phyloP scores from a whole-genome alignment of 257 asterid genomes.

The Cynanchum wilfordii region DNA sequence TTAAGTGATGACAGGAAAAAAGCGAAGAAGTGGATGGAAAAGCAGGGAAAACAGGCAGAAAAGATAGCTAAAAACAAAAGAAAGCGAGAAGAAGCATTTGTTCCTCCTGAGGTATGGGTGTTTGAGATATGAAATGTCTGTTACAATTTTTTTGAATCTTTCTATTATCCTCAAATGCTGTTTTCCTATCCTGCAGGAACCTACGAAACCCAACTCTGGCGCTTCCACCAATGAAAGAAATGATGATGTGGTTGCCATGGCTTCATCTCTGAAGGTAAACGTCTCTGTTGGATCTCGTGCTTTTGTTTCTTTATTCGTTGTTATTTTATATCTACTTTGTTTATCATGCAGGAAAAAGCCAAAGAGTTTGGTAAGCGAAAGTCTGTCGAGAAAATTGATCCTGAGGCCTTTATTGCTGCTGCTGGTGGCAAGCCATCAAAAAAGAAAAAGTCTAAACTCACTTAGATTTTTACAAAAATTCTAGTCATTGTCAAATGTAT shows the following conservation, averaged over 20 bases:
- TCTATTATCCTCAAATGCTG: neutral
- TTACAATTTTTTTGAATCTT: neutral
- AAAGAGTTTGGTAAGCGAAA: constrained; percentile 56
- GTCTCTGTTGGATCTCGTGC: neutral
- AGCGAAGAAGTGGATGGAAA: constrained; percentile 84
- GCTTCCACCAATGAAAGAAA: constrained; percentile 23
- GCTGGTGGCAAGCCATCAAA: constrained; percentile 27
- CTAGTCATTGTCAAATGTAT: neutral
- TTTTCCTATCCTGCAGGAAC: constrained; percentile 47
- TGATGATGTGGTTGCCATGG: constrained; percentile 50
- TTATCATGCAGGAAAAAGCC: constrained; percentile 51
- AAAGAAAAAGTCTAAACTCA: constrained; percentile 46
- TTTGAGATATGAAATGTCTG: neutral
- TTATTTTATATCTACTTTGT: neutral
- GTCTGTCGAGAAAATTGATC: constrained; percentile 58
- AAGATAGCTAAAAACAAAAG: constrained; percentile 67
- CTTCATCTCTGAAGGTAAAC: constrained; percentile 67
- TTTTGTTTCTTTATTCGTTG: neutral
- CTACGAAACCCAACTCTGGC: constrained; percentile 23
- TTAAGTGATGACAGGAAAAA: constrained; percentile 63
- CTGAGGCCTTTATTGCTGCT: constrained; percentile 53
- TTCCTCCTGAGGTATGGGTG: constrained; percentile 78
- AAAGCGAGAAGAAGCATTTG: constrained; percentile 71
- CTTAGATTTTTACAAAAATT: neutral
- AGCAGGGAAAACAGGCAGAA: constrained; percentile 82